Conservation (phyloP, 257 asterid genomes). For the Solanum clarkiae region DNA sequence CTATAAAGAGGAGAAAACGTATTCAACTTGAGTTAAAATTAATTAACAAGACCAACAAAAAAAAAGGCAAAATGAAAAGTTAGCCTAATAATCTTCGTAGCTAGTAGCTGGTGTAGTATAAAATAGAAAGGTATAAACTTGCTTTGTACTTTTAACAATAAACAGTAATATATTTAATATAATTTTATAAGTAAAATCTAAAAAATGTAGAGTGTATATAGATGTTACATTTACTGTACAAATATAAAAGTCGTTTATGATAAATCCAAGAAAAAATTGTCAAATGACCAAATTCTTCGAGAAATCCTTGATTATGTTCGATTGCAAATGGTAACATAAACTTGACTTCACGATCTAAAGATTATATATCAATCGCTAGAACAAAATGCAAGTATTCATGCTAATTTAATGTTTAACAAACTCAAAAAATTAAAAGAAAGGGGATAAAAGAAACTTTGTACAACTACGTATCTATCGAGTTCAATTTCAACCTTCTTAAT, state of each 20-base stretch:
- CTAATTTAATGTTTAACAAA: not conserved
- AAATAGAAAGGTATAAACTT: not conserved
- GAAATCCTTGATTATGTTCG: not conserved
- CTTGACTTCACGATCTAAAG: not conserved
- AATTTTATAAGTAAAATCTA: too few species aligned
- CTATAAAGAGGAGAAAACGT: not conserved
- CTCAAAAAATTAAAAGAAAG: not conserved
- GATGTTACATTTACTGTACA: rapidly evolving
- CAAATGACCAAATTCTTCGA: not conserved
- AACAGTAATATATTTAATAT: not conserved
- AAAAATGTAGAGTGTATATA: too few species aligned
- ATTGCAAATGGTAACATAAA: not conserved
- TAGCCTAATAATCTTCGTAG: not conserved
- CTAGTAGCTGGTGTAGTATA: not conserved
- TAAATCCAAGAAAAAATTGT: too few species aligned
- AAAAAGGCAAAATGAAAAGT: not conserved
- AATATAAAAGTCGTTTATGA: too few species aligned
- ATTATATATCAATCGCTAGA: not conserved
- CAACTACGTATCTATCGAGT: not conserved
- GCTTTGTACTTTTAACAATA: not conserved
- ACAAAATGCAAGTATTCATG: not conserved
- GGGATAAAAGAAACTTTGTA: not conserved
- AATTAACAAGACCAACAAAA: not conserved
- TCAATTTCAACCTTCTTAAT: not conserved
- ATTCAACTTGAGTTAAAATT: not conserved